Base-by-base conservation (phyloP, 352 stramenopile genomes). In the Globisporangium spiculum region DNA sequence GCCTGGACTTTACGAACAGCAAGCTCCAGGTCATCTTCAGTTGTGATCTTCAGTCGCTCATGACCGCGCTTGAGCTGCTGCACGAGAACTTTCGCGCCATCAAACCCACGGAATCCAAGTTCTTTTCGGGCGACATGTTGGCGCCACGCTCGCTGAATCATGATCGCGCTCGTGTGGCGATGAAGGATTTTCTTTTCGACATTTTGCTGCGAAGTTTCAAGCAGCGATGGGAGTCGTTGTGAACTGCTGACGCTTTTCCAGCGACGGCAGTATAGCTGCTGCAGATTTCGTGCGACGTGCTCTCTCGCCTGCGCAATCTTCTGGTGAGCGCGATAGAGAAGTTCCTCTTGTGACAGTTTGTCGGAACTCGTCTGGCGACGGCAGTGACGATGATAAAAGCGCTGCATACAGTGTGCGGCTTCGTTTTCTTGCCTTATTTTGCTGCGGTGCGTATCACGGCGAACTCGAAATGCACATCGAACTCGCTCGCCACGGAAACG, bases 1-100 rank as follows among this genome's bases (percentile, higher is more conserved):
- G 75, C 74, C 66, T 93, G 84, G 50, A 91, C 89, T 57, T 73
- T 81, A 16, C 76, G 66, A 22, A 80, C 83, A 16, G 82, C 78
- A 5, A 61, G 60, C 9, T 79, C 68, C 22, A 80, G 67, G 9
- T 80, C 62, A 1, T 48, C 32, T 14, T 18, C 30, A 61, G 36
- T 7, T 30, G 65, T 61, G 8, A 69, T 9, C 20, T 60, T 50
- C 22, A 79, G 71, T 2, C 65, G 66, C 58, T 86, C 76, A 18
- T 85, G 70, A 22, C 77, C 71, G 16, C 69, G 62, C 27, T 77
- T 68, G 9, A 80, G 68, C 53, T 88, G 77, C 22, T 87, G 74
- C 12, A 88, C 38, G 44, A 88, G 59, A n/a, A 84, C n/a, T 2
- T 75, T 70, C 0, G 77, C 80, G 60, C 66, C 62, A 36, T 77